Percentiles rank a stretch among this genome's conserved stretches.
Evolutionary conservation across 106 monocot genomes (phyloP).

Genomic region (Triglochin maritima): DNA sequence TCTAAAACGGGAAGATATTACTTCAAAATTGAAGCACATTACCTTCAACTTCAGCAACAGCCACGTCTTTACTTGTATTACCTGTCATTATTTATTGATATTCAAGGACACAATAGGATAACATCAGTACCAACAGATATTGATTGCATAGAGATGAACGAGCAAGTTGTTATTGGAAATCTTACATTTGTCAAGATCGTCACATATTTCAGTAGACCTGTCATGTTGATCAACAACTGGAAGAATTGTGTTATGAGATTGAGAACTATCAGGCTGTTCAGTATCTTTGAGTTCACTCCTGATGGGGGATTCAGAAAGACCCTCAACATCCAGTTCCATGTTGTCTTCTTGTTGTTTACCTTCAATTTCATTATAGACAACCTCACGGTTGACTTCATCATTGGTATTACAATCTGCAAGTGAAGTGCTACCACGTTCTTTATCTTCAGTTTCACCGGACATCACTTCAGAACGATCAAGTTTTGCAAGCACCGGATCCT

Average conservation of each 20-base stretch:
- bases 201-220: conserved; percentile 1
- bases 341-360: background rate
- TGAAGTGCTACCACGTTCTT: conserved; percentile 23
- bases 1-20: no score
- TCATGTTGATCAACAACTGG: background rate
- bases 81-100: no score
- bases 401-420: background rate
- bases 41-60: no score
- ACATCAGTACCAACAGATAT: conserved; percentile 2
- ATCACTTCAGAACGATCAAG: conserved; percentile 11
- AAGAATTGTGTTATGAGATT: background rate
- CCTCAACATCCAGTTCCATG: background rate
- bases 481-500: background rate
- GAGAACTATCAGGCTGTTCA: background rate
- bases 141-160: background rate
- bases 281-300: background rate
- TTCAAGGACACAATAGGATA: background rate
- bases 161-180: background rate
- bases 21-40: no score
- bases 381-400: background rate
- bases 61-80: no score
- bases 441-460: conserved; percentile 9
- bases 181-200: background rate
- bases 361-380: background rate
- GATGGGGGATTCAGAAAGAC: no score